Percentiles rank a stretch among this genome's conserved stretches.
Evolutionary conservation across 371 early-diverging fungal species (phyloP).

Genomic region (Basidiobolus meristosporus): DNA sequence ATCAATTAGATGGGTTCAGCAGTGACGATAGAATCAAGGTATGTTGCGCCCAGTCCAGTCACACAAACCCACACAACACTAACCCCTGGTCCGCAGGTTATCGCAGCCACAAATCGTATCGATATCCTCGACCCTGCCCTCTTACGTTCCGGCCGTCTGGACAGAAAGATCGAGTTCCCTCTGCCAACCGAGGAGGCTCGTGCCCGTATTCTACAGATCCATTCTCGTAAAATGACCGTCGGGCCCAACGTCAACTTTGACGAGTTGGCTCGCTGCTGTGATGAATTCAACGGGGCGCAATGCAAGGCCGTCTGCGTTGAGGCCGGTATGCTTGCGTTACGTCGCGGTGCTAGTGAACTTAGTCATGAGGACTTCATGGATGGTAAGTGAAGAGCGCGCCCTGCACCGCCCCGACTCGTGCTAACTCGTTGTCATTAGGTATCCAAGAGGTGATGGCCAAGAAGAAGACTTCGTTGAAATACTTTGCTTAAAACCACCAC

Average conservation of each 20-base stretch:
- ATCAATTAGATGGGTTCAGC: conserved; percentile 99
- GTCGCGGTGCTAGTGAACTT: conserved; percentile 79
- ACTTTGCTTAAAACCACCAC: conserved; percentile 77
- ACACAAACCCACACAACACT: too few relatives aligned
- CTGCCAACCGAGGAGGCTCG: conserved; percentile 97
- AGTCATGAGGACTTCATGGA: conserved; percentile 99
- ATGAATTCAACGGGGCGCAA: conserved; percentile 99
- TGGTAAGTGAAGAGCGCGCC: conserved; percentile 20
- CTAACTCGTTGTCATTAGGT: conserved; percentile 17
- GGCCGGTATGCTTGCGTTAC: conserved; percentile 98
- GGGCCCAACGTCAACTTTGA: conserved; percentile 95
- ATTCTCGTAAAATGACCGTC: conserved; percentile 98
- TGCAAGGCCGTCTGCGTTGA: conserved; percentile 99
- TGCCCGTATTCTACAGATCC: conserved; percentile 97
- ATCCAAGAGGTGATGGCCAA: conserved; percentile 99
- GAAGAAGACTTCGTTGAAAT: conserved; percentile 97
- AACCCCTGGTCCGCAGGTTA: conserved; percentile 53
- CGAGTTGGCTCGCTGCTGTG: conserved; percentile 94
- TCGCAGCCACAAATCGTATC: conserved; percentile 99
- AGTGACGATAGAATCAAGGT: conserved; percentile 96
- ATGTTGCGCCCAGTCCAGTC: too few relatives aligned
- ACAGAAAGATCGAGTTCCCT: conserved; percentile 99
- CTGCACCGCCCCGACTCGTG: not conserved
- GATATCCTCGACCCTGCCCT: conserved; percentile 99
- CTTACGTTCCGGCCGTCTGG: conserved; percentile 96